Percentiles rank a stretch among this genome's conserved stretches.
These are phyloP conservation scores for Phytophthora multivora DNA, from an alignment of 352 stramenopile species.

Conservation along the genomic window DNA sequence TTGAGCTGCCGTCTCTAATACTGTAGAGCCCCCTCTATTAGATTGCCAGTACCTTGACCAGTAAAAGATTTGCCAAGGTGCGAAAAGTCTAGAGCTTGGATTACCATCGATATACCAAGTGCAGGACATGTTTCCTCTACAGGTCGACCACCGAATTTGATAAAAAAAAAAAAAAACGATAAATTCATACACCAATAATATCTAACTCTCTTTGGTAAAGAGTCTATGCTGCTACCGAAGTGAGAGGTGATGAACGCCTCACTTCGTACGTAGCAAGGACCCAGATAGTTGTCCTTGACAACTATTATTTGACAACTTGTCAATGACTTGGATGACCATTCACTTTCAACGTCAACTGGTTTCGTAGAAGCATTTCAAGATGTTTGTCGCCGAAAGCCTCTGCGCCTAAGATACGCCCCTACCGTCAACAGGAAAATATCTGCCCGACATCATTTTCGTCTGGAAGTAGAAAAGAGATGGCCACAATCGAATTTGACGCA, in stretches of 20 bases:
- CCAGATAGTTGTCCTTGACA: slow-evolving; percentile 4
- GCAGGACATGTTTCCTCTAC: no score
- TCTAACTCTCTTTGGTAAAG: no score
- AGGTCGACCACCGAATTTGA: no score
- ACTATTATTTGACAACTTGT: no score
- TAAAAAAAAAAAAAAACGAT: no score
- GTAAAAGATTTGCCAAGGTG: no score
- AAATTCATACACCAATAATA: no score
- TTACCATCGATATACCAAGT: no score
- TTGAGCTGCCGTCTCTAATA: no score
- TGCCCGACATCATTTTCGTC: not conserved
- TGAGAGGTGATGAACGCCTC: not conserved
- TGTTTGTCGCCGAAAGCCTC: not conserved
- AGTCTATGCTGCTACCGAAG: not conserved
- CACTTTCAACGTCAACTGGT: slow-evolving; percentile 5
- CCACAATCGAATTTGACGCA: slow-evolving; percentile 6
- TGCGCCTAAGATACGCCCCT: slow-evolving; percentile 11
- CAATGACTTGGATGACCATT: not conserved
- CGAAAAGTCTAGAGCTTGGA: no score
- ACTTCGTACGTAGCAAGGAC: not conserved
- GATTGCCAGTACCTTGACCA: no score
- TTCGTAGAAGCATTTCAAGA: slow-evolving; percentile 1
- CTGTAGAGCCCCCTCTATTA: no score
- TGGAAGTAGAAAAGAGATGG: not conserved
- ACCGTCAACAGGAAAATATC: not conserved